Conservation (phyloP, 495 filamentous ascomycete species). For the Penicillium silybi region DNA sequence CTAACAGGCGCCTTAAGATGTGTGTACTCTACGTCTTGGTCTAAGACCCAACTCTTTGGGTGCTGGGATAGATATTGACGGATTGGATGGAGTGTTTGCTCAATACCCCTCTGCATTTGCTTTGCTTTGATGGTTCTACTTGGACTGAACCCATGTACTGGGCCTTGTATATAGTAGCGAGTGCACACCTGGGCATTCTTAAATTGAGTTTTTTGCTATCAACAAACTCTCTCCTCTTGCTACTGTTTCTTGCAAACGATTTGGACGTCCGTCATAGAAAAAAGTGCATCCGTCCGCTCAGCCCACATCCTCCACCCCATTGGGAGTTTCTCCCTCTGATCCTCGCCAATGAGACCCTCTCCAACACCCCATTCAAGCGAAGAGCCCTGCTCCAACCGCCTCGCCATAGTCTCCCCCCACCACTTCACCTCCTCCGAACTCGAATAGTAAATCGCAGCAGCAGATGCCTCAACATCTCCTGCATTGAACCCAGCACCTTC, state of each 20-base stretch:
- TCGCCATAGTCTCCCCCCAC: neutral
- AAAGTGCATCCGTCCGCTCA: neutral
- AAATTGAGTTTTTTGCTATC: neutral
- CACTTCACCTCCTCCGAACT: too few relatives aligned
- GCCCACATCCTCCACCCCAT: neutral
- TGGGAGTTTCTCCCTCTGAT: neutral
- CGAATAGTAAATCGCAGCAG: too few relatives aligned
- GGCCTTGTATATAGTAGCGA: neutral
- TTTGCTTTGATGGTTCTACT: neutral
- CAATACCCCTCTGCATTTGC: neutral
- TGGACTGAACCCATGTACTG: neutral
- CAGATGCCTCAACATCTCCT: too few relatives aligned
- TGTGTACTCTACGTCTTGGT: constrained; percentile 56
- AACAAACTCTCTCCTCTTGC: neutral
- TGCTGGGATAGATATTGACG: neutral
- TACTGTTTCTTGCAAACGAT: neutral
- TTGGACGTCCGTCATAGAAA: neutral
- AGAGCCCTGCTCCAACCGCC: neutral
- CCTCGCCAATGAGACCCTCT: neutral
- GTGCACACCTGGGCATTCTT: neutral
- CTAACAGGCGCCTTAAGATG: constrained; percentile 32
- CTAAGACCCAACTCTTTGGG: constrained; percentile 13
- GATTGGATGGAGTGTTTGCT: neutral
- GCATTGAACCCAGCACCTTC: too few relatives aligned
- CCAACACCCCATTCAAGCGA: neutral